These are phyloP conservation scores for Phalaenopsis hybrid DNA, from an alignment of 116 monocot genomes.

Conservation along the genomic window DNA sequence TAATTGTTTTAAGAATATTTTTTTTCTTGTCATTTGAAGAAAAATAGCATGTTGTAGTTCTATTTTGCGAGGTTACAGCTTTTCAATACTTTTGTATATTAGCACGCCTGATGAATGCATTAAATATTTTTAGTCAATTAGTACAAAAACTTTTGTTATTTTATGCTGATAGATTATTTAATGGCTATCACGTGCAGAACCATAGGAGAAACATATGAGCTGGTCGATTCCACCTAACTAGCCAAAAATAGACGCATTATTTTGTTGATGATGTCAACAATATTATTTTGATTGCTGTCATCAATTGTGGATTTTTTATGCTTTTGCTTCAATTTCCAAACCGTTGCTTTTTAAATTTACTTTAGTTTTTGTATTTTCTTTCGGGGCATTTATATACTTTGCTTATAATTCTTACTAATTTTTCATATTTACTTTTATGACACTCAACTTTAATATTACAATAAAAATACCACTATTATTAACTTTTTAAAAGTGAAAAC, in stretches of 20 bases:
- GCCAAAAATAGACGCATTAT: not conserved
- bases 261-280: not conserved
- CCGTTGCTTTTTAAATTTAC: too few species aligned
- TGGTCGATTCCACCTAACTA: not conserved
- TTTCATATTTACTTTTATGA: too few species aligned
- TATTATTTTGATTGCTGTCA: not conserved
- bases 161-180: not conserved
- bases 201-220: not conserved
- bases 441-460: too few species aligned
- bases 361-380: not conserved
- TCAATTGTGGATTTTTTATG: not conserved
- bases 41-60: not conserved
- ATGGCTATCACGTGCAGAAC: not conserved
- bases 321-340: not conserved
- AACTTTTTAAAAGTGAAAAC: too few species aligned
- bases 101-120: not conserved
- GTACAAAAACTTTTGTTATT: not conserved
- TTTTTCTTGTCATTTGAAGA: not conserved
- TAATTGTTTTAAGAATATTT: not conserved
- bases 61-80: not conserved
- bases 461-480: too few species aligned
- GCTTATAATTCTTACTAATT: too few species aligned
- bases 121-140: not conserved
- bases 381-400: too few species aligned
- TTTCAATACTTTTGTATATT: not conserved